Base-by-base conservation (phyloP, 202 grass and related monocot species). In the Saccharum hybrid region DNA sequence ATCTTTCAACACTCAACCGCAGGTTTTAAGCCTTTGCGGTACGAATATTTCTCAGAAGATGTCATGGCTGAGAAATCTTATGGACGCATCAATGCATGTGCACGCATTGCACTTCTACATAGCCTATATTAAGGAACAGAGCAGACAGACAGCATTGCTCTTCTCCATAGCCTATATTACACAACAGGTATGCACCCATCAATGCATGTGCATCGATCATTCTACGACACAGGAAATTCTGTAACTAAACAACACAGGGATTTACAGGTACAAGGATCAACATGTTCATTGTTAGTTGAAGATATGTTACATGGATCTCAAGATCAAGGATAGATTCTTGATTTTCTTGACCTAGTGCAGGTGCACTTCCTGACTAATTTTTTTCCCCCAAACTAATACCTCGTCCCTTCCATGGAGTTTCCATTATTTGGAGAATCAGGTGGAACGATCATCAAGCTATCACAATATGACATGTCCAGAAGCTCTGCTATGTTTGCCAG, bases 401-500 rank as follows among this genome's bases (percentile, higher is more conserved):
- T 54, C 42, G n/a, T 72, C 8, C 68, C 76, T 18, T 34, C 21
- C 12, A 22, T 39, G 34, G 7, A 66, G 42, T 86, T 31, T 3
- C 18, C 49, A 45, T 54, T 6, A 21, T 54, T 26, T 81, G 84
- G 77, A 86, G 77, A 80, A 31, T 39, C 60, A 38, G 69, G 77
- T 59, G 77, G 77, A 65, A 81, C 12, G 63, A 86, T 80, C 84
- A 86, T 57, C 76, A 86, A 46, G 69, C 77, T 81, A 22, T 74
- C 69, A 8, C 69, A 86, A 59, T 86, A 80, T 60, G 84, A 26
- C 84, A 86, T 86, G 36, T 86, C 84, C 46, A 86, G 76, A 73
- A 86, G 84, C 43, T 86, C 69, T 54, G 76, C 68, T 33, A 86
- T 23, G 43, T 74, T 54, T 52, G 14, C 21, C 56, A 64, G 28